Evolutionary conservation across 495 filamentous ascomycete species (phyloP), one percentile per base, ranked within the genome.

Genomic region (Tuber umbilicatum): DNA sequence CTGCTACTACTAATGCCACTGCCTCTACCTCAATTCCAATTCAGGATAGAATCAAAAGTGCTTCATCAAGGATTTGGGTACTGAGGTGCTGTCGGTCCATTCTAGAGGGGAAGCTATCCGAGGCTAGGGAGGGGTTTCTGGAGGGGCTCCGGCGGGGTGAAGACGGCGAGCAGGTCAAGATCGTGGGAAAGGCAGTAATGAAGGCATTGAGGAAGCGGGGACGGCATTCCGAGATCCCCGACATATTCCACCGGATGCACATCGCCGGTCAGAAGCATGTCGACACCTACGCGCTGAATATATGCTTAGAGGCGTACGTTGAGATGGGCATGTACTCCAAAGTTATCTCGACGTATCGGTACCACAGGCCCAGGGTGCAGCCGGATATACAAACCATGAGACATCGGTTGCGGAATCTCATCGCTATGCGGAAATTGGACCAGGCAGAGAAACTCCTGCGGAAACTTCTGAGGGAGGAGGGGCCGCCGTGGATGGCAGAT

Each of bases 271-370:
- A 70, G 70, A 69, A 41, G 23, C 70, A 69, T 41, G 55, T 81
- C 70, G 73, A 75, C 71, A 78, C 78, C 21, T 5, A 60, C 38
- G 75, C 75, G 27, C 50, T 81, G 45, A 81, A 81, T 42, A 68
- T 81, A 27, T 73, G 77, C 41, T 38, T 81, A 47, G 78, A 81
- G 70, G 75, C 79, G 35, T 80, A 81, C 39, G 67, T 81, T 60
- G 77, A 73, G 43, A 77, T 74, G 41, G 69, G 78, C 69, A 72
- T 76, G n/a, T 73, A 71, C 41, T 19, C 35, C 14, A 78, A 75
- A 50, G 64, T 81, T 64, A 70, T 78, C 40, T 67, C 45, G 35
- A 76, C 72, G 9, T 81, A 78, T 27, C 77, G 72, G 21, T 64
- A 72, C 55, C 77, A 78, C 68, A 70, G 43, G 37, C 37, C 40